A percentile compares a stretch with the other conserved stretches of the same genome.
phyloP scores from a whole-genome alignment of 75 land plant genomes.

The Adiantum capillusveneris region DNA sequence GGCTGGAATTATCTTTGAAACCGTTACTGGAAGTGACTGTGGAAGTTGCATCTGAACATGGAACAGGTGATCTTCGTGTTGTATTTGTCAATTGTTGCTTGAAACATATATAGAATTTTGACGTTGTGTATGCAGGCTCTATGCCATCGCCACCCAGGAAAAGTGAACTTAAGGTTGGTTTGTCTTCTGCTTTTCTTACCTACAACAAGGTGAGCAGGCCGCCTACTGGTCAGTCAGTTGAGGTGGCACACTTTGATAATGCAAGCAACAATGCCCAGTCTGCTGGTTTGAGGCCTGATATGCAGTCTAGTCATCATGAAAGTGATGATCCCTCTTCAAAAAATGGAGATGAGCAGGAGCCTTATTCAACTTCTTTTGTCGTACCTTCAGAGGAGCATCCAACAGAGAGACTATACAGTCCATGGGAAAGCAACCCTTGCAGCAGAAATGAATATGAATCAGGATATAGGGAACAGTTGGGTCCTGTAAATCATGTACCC shows the following conservation, averaged over 20 bases:
- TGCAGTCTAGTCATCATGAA: not conserved
- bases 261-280: not conserved
- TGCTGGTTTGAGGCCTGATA: not conserved
- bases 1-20: constrained; percentile 23
- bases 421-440: too few relatives aligned
- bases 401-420: too few relatives aligned
- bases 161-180: constrained; percentile 56
- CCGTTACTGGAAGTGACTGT: constrained; percentile 7
- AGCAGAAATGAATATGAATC: too few relatives aligned
- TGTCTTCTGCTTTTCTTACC: constrained; percentile 69
- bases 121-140: constrained; percentile 27
- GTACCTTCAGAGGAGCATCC: not conserved
- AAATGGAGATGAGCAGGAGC: not conserved
- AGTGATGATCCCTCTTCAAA: not conserved
- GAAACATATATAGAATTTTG: not conserved
- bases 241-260: not conserved
- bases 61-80: constrained; percentile 4
- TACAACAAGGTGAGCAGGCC: constrained; percentile 41
- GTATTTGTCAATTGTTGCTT: not conserved
- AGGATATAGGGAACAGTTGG: too few relatives aligned
- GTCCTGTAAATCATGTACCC: too few relatives aligned
- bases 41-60: constrained; percentile 9
- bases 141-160: constrained; percentile 43
- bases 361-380: constrained; percentile 13
- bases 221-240: constrained; percentile 6